Base-by-base conservation (phyloP, 2,329 filamentous ascomycete species). In the Scedosporium aurantiacum region DNA sequence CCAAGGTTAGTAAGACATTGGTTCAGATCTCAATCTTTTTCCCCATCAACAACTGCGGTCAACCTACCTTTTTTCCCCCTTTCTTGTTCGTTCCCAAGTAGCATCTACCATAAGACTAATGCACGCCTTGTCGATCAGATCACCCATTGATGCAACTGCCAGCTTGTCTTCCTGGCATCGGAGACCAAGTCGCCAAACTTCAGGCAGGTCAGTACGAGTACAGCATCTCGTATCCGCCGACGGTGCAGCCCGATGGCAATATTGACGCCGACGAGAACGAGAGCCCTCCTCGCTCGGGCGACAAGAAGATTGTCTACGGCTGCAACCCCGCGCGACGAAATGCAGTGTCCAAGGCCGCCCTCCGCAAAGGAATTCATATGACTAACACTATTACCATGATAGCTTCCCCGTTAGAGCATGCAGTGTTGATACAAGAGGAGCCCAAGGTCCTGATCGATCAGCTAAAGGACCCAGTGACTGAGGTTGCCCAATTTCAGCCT, bases 201-300 rank as follows among this genome's bases (percentile, higher is more conserved):
- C 69, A 75, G 64, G 72, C 74, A 71, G 76, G 77, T 74, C 72
- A 79, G 69, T 82, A 78, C 67, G 77, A 81, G 66, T 82, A 76
- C 23, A 37, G 37, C 43, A 37, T 60, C 47, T 32, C 58, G 47
- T 60, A 60, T 55, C 58, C 58, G 58, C 43, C 40, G 18, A 55
- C 47, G 58, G 14, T 60, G 28, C 58, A 60, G 45, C 27, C 58
- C 27, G 47, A 47, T 55, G 47, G 18, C 27, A 55, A 41, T 16
- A 50, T 60, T 12, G 27, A 12, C 7, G 27, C n/a, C 27, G 58
- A 55, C 58, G 58, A 60, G 58, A 55, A 60, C 58, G 25, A 41
- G 28, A 8, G 27, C 14, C 58, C 58, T 18, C 14, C 58, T 55
- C 58, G 27, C 28, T 12, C 47, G 28, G 47, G 10, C 5, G 32